Evolutionary conservation across 768 basidiomycete species (phyloP), one percentile per base, ranked within the genome.

Genomic region (Xanthoconium stramineum): DNA sequence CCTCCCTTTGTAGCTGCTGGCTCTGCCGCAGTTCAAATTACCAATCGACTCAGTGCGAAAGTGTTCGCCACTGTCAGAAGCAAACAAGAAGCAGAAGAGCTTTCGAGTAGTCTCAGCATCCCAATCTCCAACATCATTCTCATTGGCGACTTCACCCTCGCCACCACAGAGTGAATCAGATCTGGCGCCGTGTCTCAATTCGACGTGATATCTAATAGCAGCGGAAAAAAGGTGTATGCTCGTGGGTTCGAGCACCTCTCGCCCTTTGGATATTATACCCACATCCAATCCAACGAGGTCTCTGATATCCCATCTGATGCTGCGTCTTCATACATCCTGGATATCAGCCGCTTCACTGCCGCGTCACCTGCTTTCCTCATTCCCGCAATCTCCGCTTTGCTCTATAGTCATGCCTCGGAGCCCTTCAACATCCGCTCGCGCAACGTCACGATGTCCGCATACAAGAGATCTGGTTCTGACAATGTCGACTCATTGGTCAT

Each of bases 21-120:
- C 9, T 66, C 42, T 2, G 61, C 61, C 32, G 69, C 69, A 19
- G 28, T 70, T n/a, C 69, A 69, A 45, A 35, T 70, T 14, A 62
- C 60, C 14, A 64, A 65, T 39, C 65, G 65, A 6, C 58, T 63
- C 29, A 52, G 50, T 4, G 61, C 61, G 1, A 63, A 56, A 19
- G 55, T 65, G 1, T 61, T 70, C 47, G 56, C 55, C 32, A 70
- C 67, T 9, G 69, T 70, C 12, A 13, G 49, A 11, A 58, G 33
- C 17, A 45, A 47, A 36, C 44, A 48, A 42, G 65, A 70, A 30
- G 65, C 53, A 12, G 33, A 53, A 11, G 28, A 45, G 4, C 46
- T 66, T n/a, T 63, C 65, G 10, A 54, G 45, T n/a, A 42, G 20
- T 28, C 38, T 62, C 6, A 45, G 50, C 17, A 44, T 67, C 24